Evolutionary conservation across 148 eudicot species (phyloP).

Genomic region (Nepenthes mirabilis): DNA sequence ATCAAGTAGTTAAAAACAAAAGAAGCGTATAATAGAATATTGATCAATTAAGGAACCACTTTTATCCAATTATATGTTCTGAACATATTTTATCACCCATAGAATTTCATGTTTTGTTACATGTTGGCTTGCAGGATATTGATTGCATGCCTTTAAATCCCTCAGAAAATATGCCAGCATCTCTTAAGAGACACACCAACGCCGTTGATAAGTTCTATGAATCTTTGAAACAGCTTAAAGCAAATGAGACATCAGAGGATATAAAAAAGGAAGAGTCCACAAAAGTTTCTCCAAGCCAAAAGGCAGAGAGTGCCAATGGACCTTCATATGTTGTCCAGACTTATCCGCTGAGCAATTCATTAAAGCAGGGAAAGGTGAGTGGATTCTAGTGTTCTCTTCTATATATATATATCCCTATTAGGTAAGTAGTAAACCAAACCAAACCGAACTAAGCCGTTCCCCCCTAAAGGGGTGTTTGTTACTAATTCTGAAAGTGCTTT

Average conservation of each 20-base stretch:
- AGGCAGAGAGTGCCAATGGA: conserved; percentile 26
- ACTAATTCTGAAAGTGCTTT: too few species aligned
- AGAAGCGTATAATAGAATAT: too few species aligned
- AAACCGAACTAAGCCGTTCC: too few species aligned
- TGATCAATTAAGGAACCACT: too few species aligned
- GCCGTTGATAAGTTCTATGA: conserved; percentile 49
- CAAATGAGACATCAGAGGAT: conserved; percentile 33
- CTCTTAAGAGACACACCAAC: conserved; percentile 33
- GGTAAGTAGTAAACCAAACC: too few species aligned
- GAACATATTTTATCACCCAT: neutral
- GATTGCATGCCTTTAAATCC: conserved; percentile 96
- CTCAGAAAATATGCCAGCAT: conserved; percentile 70
- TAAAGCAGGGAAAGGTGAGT: conserved; percentile 58
- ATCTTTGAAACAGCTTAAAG: conserved; percentile 47
- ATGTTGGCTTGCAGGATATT: conserved; percentile 50
- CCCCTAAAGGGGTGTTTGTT: too few species aligned
- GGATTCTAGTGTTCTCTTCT: conserved; percentile 4
- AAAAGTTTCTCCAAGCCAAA: conserved; percentile 31
- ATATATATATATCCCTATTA: too few species aligned
- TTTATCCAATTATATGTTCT: neutral
- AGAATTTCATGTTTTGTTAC: neutral
- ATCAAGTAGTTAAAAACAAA: too few species aligned
- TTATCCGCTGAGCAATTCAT: conserved; percentile 28
- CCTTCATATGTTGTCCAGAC: conserved; percentile 27
- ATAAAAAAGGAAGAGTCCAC: conserved; percentile 32